Base-by-base conservation (phyloP, 1,139 yeast species). In the Candida tropicalis region DNA sequence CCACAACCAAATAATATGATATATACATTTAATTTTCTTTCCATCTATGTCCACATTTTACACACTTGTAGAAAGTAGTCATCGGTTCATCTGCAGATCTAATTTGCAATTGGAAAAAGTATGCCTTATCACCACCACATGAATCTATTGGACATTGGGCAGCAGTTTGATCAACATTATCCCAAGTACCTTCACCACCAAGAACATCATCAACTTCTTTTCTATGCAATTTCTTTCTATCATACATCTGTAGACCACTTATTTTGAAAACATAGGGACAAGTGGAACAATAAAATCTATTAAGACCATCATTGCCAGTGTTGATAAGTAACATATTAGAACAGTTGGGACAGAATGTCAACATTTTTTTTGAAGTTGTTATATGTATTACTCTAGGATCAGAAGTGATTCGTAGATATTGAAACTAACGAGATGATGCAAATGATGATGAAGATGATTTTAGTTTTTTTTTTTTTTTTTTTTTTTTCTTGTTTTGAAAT, bases 121-220 rank as follows among this genome's bases (percentile, higher is more conserved):
- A 93, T 0, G 99, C 99, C 64, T 89, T 87, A 54, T 82, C 87
- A 50, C 87, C 85, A 38, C 90, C 96, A 71, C 99, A 93, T 1
- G 75, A 65, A 50, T 87, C 95, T 35, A 80, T 74, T 3, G 97
- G 97, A 71, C 99, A 93, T 61, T 93, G 96, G 0, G 93, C 86
- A 2, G 81, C 72, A 0, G 93, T 86, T 58, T 86, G 93, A 60
- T 95, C 99, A 24, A 95, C 99, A 60, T 93, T 91, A 62, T 93
- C 99, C 99, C 99, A 93, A 3, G 98, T 95, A 22, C 97, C 98
- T 53, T 84, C 95, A 33, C 97, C 97, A 47, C 99, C 99, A 22
- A 93, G 75, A 9, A 93, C 97, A 68, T 93, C 99, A 64, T 93
- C 99, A 3, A 93, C 95, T 55, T 89, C 87, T 59, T 93, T 93